Percentiles rank a stretch among this genome's conserved stretches.
These are phyloP conservation scores for Penicillium cataractarum DNA, from an alignment of 495 filamentous ascomycete genomes.

Conservation along the genomic window DNA sequence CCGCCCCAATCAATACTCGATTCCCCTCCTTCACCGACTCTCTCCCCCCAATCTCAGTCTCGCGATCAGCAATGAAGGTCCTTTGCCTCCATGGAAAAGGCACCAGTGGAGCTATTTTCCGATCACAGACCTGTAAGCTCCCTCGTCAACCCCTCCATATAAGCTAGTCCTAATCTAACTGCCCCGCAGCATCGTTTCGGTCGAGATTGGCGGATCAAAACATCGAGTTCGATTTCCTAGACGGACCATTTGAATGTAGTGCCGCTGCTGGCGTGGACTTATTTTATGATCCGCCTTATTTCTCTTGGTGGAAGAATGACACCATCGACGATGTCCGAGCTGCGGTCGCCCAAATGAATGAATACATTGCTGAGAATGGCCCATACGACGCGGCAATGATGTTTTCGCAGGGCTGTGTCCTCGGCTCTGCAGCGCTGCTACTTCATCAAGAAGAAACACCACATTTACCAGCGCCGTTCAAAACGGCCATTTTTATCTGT, in stretches of 20 bases:
- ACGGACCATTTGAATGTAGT: slow-evolving; percentile 48
- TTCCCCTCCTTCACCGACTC: slow-evolving; percentile 1
- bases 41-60: neutral
- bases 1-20: neutral
- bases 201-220: slow-evolving; percentile 34
- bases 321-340: slow-evolving; percentile 39
- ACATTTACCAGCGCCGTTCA: slow-evolving; percentile 52
- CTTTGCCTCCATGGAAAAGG: slow-evolving; percentile 68
- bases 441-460: slow-evolving; percentile 42
- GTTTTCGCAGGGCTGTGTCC: slow-evolving; percentile 62
- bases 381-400: slow-evolving; percentile 64
- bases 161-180: slow-evolving; percentile 23
- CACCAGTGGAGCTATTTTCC: slow-evolving; percentile 61
- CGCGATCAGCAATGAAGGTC: slow-evolving; percentile 49
- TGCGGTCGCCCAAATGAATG: slow-evolving; percentile 50
- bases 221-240: slow-evolving; percentile 59
- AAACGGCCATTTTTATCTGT: slow-evolving; percentile 62
- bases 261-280: slow-evolving; percentile 58
- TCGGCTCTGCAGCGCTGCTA: slow-evolving; percentile 51
- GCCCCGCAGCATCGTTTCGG: slow-evolving; percentile 47
- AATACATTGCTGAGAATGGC: slow-evolving; percentile 51
- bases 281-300: slow-evolving; percentile 53
- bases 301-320: slow-evolving; percentile 51
- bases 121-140: slow-evolving; percentile 58
- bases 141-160: neutral